A percentile compares a stretch with the other conserved stretches of the same genome.
Evolutionary conservation across 164 flowering plant species (phyloP).

Genomic region (Piper longum): DNA sequence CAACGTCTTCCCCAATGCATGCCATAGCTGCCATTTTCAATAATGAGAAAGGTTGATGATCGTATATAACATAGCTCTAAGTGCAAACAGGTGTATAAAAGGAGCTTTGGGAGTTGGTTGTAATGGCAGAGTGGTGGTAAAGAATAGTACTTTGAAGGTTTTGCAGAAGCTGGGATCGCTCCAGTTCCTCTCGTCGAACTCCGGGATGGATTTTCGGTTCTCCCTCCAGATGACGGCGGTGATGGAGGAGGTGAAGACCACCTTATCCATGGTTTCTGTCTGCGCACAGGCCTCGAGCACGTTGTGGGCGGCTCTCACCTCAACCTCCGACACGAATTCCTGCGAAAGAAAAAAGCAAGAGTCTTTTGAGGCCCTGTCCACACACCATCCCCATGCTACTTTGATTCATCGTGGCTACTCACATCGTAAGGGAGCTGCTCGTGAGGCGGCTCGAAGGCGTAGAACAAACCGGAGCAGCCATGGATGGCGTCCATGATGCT

Average conservation of each 20-base stretch:
- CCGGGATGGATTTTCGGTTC: constrained; percentile 22
- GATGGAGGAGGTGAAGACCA: constrained; percentile 52
- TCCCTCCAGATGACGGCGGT: constrained; percentile 60
- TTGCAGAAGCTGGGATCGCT: constrained; percentile 50
- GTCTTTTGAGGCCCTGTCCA: background rate
- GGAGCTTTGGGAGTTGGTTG: background rate
- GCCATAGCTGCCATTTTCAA: constrained; percentile 38
- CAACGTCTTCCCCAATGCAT: constrained; percentile 56
- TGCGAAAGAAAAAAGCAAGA: constrained; percentile 3
- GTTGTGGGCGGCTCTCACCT: constrained; percentile 62
- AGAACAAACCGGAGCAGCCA: constrained; percentile 44
- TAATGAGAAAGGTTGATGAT: background rate
- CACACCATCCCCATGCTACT: background rate
- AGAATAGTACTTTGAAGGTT: constrained; percentile 32
- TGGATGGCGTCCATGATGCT: constrained; percentile 43
- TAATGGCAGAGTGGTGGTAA: background rate
- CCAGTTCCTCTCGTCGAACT: constrained; percentile 60
- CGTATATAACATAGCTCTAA: background rate
- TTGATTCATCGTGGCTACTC: background rate
- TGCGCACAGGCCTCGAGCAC: constrained; percentile 73
- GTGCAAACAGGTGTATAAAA: too few relatives aligned
- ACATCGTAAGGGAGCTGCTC: constrained; percentile 41
- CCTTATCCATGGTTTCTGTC: constrained; percentile 31
- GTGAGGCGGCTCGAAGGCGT: constrained; percentile 35
- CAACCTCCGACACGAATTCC: constrained; percentile 45